Evolutionary conservation across 1,284 basidiomycete species (phyloP).

Genomic region (Thecaphora frezii): DNA sequence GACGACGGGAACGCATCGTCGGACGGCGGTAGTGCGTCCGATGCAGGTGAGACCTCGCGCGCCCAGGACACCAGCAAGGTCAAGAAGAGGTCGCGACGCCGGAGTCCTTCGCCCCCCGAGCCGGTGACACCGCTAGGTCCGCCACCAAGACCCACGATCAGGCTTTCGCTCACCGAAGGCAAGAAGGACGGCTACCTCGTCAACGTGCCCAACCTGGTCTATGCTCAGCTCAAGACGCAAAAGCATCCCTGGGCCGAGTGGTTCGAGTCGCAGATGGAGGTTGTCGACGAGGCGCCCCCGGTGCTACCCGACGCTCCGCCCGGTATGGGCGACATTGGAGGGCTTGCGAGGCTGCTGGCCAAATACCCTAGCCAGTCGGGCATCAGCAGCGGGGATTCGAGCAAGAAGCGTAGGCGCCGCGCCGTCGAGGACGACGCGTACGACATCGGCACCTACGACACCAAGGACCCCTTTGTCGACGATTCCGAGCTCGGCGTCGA

Average conservation of each 20-base stretch:
- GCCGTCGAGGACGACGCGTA: slow-evolving; percentile 63
- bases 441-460: slow-evolving; percentile 80
- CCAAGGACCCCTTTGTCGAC: slow-evolving; percentile 91
- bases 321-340: slow-evolving; percentile 20
- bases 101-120: slow-evolving; percentile 23
- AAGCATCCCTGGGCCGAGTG: slow-evolving; percentile 47
- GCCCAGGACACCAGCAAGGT: not conserved
- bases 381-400: slow-evolving; percentile 6
- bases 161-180: slow-evolving; percentile 24
- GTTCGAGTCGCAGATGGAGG: slow-evolving; percentile 38
- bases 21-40: slow-evolving; percentile 37
- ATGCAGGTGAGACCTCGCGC: slow-evolving; percentile 23
- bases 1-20: slow-evolving; percentile 33
- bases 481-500: slow-evolving; percentile 90
- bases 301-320: not conserved
- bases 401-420: slow-evolving; percentile 31
- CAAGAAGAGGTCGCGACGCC: slow-evolving; percentile 24
- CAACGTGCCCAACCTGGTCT: slow-evolving; percentile 47
- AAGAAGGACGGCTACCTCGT: slow-evolving; percentile 44
- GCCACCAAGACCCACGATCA: slow-evolving; percentile 25
- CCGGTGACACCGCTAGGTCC: slow-evolving; percentile 12
- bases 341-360: slow-evolving; percentile 41
- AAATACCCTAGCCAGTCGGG: slow-evolving; percentile 27
- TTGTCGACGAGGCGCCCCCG: slow-evolving; percentile 13
- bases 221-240: slow-evolving; percentile 32